Evolutionary conservation across 495 filamentous ascomycete species (phyloP), one percentile per base, ranked within the genome.

Genomic region (Neurospora sp.): DNA sequence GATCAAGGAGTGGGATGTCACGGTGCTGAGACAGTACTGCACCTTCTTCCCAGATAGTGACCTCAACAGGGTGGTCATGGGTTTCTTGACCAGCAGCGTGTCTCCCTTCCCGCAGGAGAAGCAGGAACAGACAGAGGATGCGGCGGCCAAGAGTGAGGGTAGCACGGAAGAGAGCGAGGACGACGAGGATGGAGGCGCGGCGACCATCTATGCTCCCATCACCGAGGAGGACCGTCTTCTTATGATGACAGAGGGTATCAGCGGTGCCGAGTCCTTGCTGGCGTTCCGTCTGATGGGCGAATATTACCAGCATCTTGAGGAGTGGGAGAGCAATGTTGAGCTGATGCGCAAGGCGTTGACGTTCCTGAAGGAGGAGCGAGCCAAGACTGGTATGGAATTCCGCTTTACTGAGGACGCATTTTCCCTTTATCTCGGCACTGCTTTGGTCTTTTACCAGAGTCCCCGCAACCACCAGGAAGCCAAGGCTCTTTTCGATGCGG

Each of bases 401-500:
- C 83, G 82, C 38, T 90, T 93, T 70, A 91, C 88, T 16, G 82
- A 83, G 6, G 93, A 97, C 79, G 87, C 91, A 0, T 81, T 97
- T 69, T 92, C 89, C 75, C 87, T 92, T 31, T 90, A 86, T 61
- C 87, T 98, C 10, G 95, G 88, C 3, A 97, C 94, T 27, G 89
- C 93, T 0, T 81, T 98, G 41, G 91, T 98, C 6, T 90, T 91
- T 70, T 93, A 97, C 75, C 93, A 97, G 79, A 88, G 93, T 3
- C 96, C 96, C 3, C 91, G 93, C 70, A 87, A 98, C 74, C 96
- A 98, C 76, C 84, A 88, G 35, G 94, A 98, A 83, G 96, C 96
- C 3, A 94, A 92, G 75, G 75, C 73, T 14, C 86, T 97, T 10
- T 99, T 99, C 74, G 89, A 96, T 73, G 83, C 84, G 9, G 92